Percentiles rank a stretch among this genome's conserved stretches.
Conservation (phyloP, 257 asterid species). For the Buddleja alternifolia region DNA sequence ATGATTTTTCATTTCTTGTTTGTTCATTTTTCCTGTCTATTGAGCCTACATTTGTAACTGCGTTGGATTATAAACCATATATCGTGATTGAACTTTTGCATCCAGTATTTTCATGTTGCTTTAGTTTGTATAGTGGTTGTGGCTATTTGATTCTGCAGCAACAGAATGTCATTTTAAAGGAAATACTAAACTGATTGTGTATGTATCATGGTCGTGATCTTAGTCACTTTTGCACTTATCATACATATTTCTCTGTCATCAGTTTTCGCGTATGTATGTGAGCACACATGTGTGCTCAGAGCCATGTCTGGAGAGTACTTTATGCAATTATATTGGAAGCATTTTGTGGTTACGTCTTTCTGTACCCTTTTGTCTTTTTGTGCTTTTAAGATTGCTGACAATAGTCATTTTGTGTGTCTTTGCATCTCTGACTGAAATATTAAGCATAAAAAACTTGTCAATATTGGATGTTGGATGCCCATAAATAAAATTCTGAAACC, state of each 20-base stretch:
- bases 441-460: background rate
- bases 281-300: slow-evolving; percentile 6
- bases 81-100: background rate
- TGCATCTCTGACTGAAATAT: slow-evolving; percentile 1
- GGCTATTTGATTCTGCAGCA: slow-evolving; percentile 7
- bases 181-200: too few relatives aligned
- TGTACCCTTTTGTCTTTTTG: background rate
- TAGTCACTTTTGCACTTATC: too few relatives aligned
- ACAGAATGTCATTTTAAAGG: too few relatives aligned
- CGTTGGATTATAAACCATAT: background rate
- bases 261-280: background rate
- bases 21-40: background rate
- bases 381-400: slow-evolving; percentile 1
- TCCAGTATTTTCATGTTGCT: background rate
- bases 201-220: too few relatives aligned
- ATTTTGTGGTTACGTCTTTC: background rate
- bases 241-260: slow-evolving; percentile 6
- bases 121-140: slow-evolving; percentile 4
- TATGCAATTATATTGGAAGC: slow-evolving; percentile 1
- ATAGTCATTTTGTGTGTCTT: background rate
- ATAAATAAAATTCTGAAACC: slow-evolving; percentile 1
- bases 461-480: background rate
- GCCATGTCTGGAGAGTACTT: background rate
- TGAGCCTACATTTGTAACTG: slow-evolving; percentile 1
- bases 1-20: background rate